Evolutionary conservation across 768 basidiomycete species (phyloP).

Genomic region (Sistotremastrum suecicum): DNA sequence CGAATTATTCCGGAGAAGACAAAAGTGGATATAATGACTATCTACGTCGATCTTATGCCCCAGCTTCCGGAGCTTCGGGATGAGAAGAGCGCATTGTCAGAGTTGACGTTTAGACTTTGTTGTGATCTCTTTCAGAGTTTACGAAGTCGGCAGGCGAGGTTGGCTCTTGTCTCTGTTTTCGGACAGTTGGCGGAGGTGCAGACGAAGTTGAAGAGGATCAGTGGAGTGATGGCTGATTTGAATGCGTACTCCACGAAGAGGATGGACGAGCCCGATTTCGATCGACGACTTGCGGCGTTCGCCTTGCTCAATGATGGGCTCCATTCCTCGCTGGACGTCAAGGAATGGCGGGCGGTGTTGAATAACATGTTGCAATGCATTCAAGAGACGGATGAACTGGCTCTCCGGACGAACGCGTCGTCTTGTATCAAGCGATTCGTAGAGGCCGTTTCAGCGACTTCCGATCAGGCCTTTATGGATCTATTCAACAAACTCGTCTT

Average conservation of each 20-base stretch:
- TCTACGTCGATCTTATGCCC: conserved; percentile 48
- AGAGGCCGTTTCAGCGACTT: conserved; percentile 31
- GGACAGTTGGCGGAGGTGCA: conserved; percentile 32
- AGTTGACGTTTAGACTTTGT: conserved; percentile 48
- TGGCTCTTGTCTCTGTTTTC: conserved; percentile 55
- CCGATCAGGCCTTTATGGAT: conserved; percentile 31
- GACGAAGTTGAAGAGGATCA: not conserved
- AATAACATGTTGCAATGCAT: conserved; percentile 77
- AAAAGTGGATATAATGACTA: conserved; percentile 70
- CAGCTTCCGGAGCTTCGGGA: conserved; percentile 51
- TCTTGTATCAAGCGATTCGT: conserved; percentile 67
- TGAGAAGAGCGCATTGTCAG: conserved; percentile 26
- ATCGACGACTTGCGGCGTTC: conserved; percentile 68
- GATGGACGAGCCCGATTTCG: conserved; percentile 88
- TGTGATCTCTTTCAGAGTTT: conserved; percentile 67
- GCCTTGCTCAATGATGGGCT: conserved; percentile 53
- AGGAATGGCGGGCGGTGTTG: conserved; percentile 70
- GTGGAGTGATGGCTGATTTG: conserved; percentile 32
- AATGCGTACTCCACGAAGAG: conserved; percentile 79
- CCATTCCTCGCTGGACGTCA: conserved; percentile 32
- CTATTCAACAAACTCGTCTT: conserved; percentile 33
- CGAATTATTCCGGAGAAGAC: conserved; percentile 73
- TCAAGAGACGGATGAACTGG: conserved; percentile 80
- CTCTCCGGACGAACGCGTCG: conserved; percentile 71
- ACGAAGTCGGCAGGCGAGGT: conserved; percentile 56